Evolutionary conservation across 73 alveolate species (phyloP).

Genomic region (Tetrahymena borealis): DNA sequence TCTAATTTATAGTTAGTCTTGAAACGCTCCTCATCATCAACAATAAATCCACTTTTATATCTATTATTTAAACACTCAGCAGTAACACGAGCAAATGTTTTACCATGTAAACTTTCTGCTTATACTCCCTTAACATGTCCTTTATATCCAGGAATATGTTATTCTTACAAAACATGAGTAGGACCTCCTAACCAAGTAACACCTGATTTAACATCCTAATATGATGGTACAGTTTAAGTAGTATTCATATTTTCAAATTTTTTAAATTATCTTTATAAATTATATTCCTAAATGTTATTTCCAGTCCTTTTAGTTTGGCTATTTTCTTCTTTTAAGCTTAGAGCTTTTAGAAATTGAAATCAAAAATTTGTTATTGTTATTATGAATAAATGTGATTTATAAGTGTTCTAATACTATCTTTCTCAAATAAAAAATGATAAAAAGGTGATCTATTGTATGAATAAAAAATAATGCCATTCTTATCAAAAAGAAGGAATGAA

Average conservation of each 20-base stretch:
- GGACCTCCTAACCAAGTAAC: conserved; percentile 48
- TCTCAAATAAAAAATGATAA: background rate
- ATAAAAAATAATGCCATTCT: no score
- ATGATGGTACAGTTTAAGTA: conserved; percentile 16
- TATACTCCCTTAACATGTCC: conserved; percentile 40
- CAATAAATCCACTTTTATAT: conserved; percentile 18
- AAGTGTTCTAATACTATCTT: background rate
- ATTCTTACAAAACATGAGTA: conserved; percentile 26
- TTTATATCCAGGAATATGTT: conserved; percentile 42
- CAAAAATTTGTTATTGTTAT: background rate
- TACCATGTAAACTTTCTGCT: conserved; percentile 40
- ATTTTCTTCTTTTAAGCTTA: background rate
- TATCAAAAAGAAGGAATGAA: no score
- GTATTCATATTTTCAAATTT: conserved; percentile 20
- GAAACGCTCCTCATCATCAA: conserved; percentile 31
- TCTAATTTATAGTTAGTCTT: conserved; percentile 20
- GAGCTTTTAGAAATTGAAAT: background rate
- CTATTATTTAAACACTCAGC: conserved; percentile 46
- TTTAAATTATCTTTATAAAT: background rate
- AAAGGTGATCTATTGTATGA: no score
- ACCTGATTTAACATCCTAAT: conserved; percentile 25
- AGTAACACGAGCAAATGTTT: conserved; percentile 38
- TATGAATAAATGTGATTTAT: background rate
- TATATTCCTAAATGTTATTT: background rate
- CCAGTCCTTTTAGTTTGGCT: background rate